Conservation (phyloP, 352 stramenopile species). For the Achlya hypogyna region DNA sequence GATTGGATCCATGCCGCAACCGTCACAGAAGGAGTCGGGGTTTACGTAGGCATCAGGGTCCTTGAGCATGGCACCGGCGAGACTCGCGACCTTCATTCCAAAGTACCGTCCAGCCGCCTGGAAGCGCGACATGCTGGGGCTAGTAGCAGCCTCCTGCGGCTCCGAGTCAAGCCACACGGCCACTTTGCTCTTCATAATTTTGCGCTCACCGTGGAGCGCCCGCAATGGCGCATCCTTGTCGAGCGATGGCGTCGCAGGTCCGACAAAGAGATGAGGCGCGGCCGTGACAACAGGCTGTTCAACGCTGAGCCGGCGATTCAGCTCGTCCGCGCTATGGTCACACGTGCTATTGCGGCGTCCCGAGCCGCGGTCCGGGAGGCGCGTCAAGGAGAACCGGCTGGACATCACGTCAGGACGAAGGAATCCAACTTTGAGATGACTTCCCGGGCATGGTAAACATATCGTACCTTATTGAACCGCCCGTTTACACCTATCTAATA, state of each 20-base stretch:
- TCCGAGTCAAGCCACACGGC: constrained; percentile 80
- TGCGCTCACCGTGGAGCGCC: constrained; percentile 71
- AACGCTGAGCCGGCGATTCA: not conserved
- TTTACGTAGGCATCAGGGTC: constrained; percentile 63
- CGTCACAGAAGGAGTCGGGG: constrained; percentile 85
- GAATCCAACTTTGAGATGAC: not conserved
- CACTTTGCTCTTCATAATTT: constrained; percentile 77
- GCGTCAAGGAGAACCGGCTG: not conserved
- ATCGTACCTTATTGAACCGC: not conserved
- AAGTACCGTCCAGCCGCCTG: constrained; percentile 2
- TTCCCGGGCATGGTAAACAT: not conserved
- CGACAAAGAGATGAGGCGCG: not conserved
- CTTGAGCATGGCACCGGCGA: constrained; percentile 38
- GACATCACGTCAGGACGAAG: not conserved
- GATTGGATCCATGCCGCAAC: constrained; percentile 83
- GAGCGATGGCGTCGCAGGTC: not conserved
- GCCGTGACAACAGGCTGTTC: not conserved
- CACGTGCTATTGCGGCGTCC: not conserved
- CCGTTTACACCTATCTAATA: too few species aligned
- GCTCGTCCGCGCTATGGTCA: not conserved
- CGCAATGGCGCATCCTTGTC: not conserved
- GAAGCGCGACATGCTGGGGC: not conserved
- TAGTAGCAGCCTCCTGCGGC: constrained; percentile 63
- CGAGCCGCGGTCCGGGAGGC: not conserved
- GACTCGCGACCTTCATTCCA: constrained; percentile 33